Evolutionary conservation across 2,329 filamentous ascomycete genomes (phyloP).

Genomic region (Berkeleyomyces rouxiae): DNA sequence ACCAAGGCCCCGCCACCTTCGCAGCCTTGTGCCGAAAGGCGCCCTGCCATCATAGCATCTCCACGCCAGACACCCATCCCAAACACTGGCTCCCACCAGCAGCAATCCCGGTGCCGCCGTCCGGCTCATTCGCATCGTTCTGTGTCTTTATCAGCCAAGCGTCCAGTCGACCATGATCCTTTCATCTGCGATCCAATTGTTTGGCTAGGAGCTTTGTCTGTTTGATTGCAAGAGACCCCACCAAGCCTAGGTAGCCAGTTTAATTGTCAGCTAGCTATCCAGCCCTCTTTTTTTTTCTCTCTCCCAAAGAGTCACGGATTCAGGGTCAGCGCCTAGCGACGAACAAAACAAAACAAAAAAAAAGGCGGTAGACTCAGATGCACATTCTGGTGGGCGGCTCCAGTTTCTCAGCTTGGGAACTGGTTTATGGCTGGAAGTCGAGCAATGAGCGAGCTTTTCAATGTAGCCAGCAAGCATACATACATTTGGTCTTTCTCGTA

Average conservation of each 20-base stretch:
- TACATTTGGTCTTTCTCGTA: conserved; percentile 2
- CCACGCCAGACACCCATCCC: not conserved
- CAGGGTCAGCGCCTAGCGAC: not conserved
- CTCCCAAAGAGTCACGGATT: not conserved
- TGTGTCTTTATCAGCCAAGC: not conserved
- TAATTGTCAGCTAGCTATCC: not conserved
- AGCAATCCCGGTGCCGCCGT: not conserved
- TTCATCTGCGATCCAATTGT: not conserved
- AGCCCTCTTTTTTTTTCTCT: not conserved
- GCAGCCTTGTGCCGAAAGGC: not conserved
- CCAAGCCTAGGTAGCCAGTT: not conserved
- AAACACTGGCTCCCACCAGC: not conserved
- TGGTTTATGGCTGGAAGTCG: conserved; percentile 5
- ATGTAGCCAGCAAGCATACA: conserved; percentile 1
- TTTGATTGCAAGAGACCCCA: not conserved
- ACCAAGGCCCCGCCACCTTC: not conserved
- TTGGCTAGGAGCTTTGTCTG: not conserved
- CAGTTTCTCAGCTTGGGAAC: not conserved
- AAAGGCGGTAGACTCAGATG: not conserved
- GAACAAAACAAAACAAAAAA: not conserved
- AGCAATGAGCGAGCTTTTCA: conserved; percentile 3
- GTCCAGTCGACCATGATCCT: not conserved
- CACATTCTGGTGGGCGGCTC: not conserved
- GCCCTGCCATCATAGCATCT: not conserved
- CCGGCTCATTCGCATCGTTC: not conserved